Evolutionary conservation across 345 rosid genomes (phyloP).

Genomic region (Conringia planisiliqua): DNA sequence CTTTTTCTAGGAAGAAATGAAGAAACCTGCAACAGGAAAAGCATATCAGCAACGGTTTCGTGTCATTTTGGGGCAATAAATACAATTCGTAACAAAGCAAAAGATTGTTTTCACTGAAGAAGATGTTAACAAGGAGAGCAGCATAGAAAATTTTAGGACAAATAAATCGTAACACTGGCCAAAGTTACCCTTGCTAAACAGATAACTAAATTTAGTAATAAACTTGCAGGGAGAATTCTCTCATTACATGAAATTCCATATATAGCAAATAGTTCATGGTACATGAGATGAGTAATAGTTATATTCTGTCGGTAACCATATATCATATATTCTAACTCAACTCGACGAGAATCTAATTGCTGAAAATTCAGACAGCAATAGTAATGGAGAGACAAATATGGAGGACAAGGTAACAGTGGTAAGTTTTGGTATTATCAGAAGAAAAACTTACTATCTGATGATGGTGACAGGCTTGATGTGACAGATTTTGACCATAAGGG

Average conservation of each 20-base stretch:
- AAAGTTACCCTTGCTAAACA: neutral
- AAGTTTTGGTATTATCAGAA: conserved; percentile 22
- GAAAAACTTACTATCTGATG: conserved; percentile 17
- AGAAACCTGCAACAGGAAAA: conserved; percentile 19
- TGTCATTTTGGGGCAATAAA: neutral
- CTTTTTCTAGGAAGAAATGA: conserved; percentile 22
- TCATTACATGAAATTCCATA: too few relatives aligned
- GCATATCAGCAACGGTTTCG: neutral
- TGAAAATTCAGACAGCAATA: conserved; percentile 13
- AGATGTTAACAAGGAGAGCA: neutral
- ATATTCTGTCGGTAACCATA: neutral
- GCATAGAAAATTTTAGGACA: neutral
- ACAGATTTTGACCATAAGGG: conserved; percentile 21
- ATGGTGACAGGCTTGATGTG: conserved; percentile 31
- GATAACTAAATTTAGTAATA: too few relatives aligned
- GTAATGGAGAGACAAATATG: conserved; percentile 18
- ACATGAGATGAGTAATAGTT: too few relatives aligned
- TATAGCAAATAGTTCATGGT: too few relatives aligned
- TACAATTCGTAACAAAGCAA: neutral
- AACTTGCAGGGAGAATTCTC: too few relatives aligned
- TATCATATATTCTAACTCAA: neutral
- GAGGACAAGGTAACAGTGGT: conserved; percentile 18
- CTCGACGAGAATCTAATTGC: neutral
- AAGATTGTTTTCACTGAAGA: neutral
- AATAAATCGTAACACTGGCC: neutral